phyloP scores from a whole-genome alignment of 768 basidiomycete genomes.

The Pleurotus ostreatus region DNA sequence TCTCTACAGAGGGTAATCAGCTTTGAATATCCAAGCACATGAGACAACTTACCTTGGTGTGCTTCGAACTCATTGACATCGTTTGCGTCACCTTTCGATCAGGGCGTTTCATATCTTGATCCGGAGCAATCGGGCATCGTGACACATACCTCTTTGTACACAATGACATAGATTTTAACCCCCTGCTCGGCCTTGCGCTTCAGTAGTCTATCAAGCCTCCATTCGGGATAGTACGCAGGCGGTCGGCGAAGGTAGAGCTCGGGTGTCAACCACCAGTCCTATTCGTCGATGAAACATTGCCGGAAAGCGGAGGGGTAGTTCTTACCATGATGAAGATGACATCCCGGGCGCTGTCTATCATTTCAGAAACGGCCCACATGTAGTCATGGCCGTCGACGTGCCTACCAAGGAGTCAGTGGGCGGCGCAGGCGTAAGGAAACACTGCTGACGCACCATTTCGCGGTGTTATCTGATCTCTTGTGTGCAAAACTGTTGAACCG shows the following conservation, averaged over 20 bases:
- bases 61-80: conserved; percentile 84
- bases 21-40: background rate
- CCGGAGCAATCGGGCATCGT: background rate
- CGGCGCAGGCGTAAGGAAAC: background rate
- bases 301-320: background rate
- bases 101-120: background rate
- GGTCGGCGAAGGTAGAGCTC: conserved; percentile 94
- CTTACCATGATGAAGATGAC: conserved; percentile 82
- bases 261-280: conserved; percentile 95
- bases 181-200: conserved; percentile 89
- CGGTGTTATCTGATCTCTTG: conserved; percentile 62
- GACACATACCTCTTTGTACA: conserved; percentile 83
- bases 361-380: conserved; percentile 90
- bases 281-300: background rate
- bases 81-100: conserved; percentile 71
- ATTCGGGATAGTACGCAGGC: conserved; percentile 79
- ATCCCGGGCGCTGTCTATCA: conserved; percentile 79
- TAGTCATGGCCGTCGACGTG: conserved; percentile 97
- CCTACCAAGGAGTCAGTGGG: conserved; percentile 29
- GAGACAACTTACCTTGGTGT: conserved; percentile 58
- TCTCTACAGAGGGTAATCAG: conserved; percentile 30
- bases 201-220: conserved; percentile 82
- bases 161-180: conserved; percentile 86
- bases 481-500: conserved; percentile 84
- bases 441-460: conserved; percentile 58